phyloP scores from a whole-genome alignment of 2,329 filamentous ascomycete species.

The Neofusicoccum laricinum region DNA sequence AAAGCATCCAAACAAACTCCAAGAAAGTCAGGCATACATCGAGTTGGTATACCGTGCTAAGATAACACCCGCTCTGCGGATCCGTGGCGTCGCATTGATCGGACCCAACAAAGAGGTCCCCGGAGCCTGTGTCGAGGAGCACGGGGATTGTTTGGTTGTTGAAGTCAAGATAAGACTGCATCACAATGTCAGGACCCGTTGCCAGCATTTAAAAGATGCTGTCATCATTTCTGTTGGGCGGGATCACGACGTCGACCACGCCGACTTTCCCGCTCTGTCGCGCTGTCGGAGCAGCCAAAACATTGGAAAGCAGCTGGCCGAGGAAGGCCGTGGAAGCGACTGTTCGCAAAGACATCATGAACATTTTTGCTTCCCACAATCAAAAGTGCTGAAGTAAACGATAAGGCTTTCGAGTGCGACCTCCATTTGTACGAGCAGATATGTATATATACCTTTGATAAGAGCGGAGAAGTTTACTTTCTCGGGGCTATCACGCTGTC shows the following conservation, averaged over 20 bases:
- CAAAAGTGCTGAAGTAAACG: no score
- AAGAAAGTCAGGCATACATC: background rate
- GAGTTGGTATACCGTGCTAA: background rate
- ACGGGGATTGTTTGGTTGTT: background rate
- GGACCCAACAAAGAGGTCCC: background rate
- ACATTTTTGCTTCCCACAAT: no score
- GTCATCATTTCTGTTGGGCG: background rate
- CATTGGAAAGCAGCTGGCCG: background rate
- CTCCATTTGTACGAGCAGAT: no score
- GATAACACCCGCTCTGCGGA: background rate
- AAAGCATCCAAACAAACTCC: background rate
- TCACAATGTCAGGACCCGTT: background rate
- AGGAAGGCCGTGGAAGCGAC: background rate
- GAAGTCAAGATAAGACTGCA: background rate
- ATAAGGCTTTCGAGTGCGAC: no score
- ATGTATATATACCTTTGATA: no score
- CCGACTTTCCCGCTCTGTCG: background rate
- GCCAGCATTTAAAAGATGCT: no score
- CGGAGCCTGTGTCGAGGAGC: background rate
- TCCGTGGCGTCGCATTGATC: constrained; percentile 1
- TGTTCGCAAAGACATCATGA: no score
- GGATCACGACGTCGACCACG: background rate
- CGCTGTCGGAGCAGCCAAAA: background rate
- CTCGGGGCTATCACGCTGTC: no score
- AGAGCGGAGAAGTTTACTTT: no score